Conservation (phyloP, 768 basidiomycete species). For the Amanita molliuscula region DNA sequence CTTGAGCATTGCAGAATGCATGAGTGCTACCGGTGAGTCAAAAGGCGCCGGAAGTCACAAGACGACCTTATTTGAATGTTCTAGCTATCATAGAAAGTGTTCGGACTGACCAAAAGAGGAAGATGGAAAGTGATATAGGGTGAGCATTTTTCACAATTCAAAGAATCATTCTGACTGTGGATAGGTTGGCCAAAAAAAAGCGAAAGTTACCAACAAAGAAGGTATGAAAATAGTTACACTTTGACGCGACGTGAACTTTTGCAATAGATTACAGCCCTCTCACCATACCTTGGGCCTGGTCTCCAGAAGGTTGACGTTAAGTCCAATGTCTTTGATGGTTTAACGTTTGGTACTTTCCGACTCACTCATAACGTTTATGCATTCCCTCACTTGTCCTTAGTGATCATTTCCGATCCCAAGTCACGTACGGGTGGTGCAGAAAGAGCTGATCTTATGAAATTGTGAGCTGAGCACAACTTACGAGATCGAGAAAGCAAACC, state of each 20-base stretch:
- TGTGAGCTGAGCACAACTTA: constrained; percentile 29
- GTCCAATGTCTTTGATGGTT: constrained; percentile 58
- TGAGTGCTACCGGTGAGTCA: constrained; percentile 50
- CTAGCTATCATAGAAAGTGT: constrained; percentile 51
- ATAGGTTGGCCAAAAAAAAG: neutral
- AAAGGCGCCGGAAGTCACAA: neutral
- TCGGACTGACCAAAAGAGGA: constrained; percentile 61
- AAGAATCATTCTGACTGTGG: neutral
- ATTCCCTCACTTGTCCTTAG: constrained; percentile 23
- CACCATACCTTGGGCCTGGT: constrained; percentile 57
- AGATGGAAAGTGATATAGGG: constrained; percentile 55
- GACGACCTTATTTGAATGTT: neutral
- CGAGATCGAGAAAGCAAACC: neutral
- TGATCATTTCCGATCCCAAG: constrained; percentile 68
- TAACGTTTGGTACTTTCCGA: constrained; percentile 63
- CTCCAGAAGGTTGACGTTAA: constrained; percentile 49
- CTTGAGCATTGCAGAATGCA: constrained; percentile 58
- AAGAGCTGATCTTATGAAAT: constrained; percentile 56
- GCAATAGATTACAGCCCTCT: constrained; percentile 46
- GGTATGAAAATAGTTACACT: constrained; percentile 20
- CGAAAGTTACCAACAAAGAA: constrained; percentile 28
- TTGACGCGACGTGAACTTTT: neutral
- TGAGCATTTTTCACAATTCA: constrained; percentile 15
- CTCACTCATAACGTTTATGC: neutral
- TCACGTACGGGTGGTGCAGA: constrained; percentile 57